Evolutionary conservation across 1,284 basidiomycete species (phyloP), one percentile per base, ranked within the genome.

Genomic region (Irpex rosettiformis): DNA sequence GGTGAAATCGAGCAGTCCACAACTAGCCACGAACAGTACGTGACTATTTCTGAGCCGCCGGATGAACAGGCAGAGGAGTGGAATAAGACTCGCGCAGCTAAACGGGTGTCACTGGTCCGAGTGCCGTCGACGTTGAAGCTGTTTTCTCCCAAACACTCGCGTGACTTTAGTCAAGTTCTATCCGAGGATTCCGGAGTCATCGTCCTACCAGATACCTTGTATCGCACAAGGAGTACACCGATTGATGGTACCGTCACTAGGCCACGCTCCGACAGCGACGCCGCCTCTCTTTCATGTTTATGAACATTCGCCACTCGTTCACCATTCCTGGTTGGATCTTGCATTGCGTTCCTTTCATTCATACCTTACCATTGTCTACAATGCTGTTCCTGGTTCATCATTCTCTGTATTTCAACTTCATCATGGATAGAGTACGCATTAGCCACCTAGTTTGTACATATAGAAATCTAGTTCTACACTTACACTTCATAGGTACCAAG

Each of bases 71-170:
- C 91, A 18, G 91, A 93, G 71, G 85, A 89, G 60, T 94, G 92
- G 92, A 79, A 90, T 70, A 86, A 86, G 71, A 94, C 92, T 1
- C 84, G 88, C 42, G 89, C 88, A 43, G 91, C 90, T 13, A 88
- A 90, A 63, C 86, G 91, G 13, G 93, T 94, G 16, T 93, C 90
- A 18, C 77, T 94, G 54, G 87, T 93, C 52, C 80, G 81, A 61
- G 70, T 90, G 45, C 88, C 88, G 29, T 82, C 87, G 5, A 77
- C 81, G 64, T 74, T 89, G 59, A 75, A 69, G 55, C 58, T 72
- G 42, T 69, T 75, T 49, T 51, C 48, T 27, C 70, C 69, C 37
- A 68, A 66, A 59, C 68, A 69, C 37, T 65, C 60, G 29, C 61
- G 57, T 21, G 48, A 51, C 43, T 40, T 29, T 18, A 58, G 56